Evolutionary conservation across 139 green algal species (phyloP).

Genomic region (Prasinococcaceae sp.): DNA sequence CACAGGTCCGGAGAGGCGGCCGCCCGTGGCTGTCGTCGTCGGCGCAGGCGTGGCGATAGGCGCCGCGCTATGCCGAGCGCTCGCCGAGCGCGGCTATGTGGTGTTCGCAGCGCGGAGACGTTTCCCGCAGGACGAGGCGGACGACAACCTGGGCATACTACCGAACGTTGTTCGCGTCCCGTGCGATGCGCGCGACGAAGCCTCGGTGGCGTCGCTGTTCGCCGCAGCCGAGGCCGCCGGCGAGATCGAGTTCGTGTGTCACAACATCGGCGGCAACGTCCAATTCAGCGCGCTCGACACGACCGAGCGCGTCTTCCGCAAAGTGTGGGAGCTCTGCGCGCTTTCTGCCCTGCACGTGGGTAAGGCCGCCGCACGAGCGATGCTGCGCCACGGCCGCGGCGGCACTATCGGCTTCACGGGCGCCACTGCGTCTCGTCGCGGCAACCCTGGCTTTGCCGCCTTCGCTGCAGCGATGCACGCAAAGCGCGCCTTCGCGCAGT

Average conservation of each 20-base stretch:
- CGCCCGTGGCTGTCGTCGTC: conserved; percentile 1
- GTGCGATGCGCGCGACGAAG: not conserved
- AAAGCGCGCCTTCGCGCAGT: conserved; percentile 11
- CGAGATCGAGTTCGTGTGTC: not conserved
- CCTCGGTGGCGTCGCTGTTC: not conserved
- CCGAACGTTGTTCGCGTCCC: not conserved
- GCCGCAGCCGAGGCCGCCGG: not conserved
- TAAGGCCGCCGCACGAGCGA: not conserved
- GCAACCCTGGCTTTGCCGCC: not conserved
- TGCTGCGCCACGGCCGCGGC: too few species aligned
- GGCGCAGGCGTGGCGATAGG: conserved; percentile 5
- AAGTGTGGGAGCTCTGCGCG: not conserved
- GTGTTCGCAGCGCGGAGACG: not conserved
- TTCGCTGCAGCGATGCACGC: conserved; percentile 13
- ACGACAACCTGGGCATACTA: not conserved
- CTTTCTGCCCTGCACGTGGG: not conserved
- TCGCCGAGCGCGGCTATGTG: conserved; percentile 2
- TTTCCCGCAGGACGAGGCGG: not conserved
- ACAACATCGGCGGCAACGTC: conserved; percentile 4
- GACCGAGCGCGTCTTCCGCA: conserved; percentile 1
- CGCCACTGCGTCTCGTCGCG: not conserved
- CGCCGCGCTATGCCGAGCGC: not conserved
- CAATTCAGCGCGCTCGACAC: not conserved
- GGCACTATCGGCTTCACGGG: conserved; percentile 7
- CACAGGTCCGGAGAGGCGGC: too few species aligned